These are phyloP conservation scores for Cucurbita moschata DNA, from an alignment of 306 rosid species.

Conservation along the genomic window DNA sequence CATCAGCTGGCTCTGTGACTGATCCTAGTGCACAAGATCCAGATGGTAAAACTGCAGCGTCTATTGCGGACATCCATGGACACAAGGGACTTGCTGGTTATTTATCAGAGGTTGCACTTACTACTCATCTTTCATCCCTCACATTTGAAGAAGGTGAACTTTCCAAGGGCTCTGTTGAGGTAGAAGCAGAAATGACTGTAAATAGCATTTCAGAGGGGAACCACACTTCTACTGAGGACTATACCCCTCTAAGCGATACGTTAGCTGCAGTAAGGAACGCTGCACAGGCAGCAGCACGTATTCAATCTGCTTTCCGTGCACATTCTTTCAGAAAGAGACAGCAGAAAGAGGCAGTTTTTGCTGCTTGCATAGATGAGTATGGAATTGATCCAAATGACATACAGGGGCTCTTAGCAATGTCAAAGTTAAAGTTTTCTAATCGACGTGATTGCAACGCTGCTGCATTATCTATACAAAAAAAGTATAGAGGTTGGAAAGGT, in stretches of 20 bases:
- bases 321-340: constrained; percentile 55
- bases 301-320: constrained; percentile 86
- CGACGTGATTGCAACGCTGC: constrained; percentile 53
- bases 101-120: constrained; percentile 72
- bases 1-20: constrained; percentile 94
- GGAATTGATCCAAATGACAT: constrained; percentile 26
- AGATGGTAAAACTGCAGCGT: constrained; percentile 67
- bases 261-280: constrained; percentile 83
- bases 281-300: constrained; percentile 81
- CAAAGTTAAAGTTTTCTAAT: constrained; percentile 45
- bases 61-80: constrained; percentile 56
- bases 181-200: constrained; percentile 53
- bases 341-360: constrained; percentile 26
- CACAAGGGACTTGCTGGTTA: constrained; percentile 96
- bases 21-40: constrained; percentile 70
- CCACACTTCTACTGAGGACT: constrained; percentile 35
- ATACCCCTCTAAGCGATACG: constrained; percentile 35
- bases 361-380: constrained; percentile 27
- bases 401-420: constrained; percentile 49
- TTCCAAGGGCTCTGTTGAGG: constrained; percentile 50
- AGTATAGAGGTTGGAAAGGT: constrained; percentile 78
- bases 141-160: constrained; percentile 55
- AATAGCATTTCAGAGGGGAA: constrained; percentile 34
- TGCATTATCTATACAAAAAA: constrained; percentile 88
- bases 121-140: constrained; percentile 83